Percentiles rank a stretch among this genome's conserved stretches.
phyloP scores from a whole-genome alignment of 805 yeast genomes.

The Saccharomycopsis sp. region DNA sequence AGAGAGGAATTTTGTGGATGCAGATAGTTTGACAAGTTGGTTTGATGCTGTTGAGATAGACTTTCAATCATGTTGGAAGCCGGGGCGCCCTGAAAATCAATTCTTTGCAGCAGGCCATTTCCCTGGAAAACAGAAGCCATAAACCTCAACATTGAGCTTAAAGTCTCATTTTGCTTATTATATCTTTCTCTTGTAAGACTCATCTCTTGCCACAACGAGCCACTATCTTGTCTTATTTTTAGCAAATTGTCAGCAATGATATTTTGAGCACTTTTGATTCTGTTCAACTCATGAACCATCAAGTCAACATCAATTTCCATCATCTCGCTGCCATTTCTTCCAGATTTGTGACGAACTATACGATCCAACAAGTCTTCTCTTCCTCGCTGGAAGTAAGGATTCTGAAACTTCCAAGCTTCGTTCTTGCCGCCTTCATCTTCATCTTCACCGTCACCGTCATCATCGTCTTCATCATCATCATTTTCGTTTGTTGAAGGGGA shows the following conservation, averaged over 20 bases:
- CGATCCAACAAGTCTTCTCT: constrained; percentile 79
- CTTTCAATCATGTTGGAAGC: too few species aligned
- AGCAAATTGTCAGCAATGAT: constrained; percentile 77
- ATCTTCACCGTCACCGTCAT: constrained; percentile 31
- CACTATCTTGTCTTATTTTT: constrained; percentile 79
- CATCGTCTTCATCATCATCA: background rate
- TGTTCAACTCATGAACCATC: constrained; percentile 62
- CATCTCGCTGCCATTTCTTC: constrained; percentile 13
- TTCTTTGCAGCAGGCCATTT: too few species aligned
- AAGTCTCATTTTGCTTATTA: constrained; percentile 74
- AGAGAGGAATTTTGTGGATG: too few species aligned
- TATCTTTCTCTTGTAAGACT: constrained; percentile 75
- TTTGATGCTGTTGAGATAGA: too few species aligned
- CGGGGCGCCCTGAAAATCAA: too few species aligned
- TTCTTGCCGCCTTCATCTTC: constrained; percentile 18
- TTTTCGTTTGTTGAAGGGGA: too few species aligned
- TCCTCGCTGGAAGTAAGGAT: constrained; percentile 67
- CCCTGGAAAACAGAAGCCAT: constrained; percentile 52
- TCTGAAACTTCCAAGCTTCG: constrained; percentile 83
- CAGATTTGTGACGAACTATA: constrained; percentile 54
- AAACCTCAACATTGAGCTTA: constrained; percentile 80
- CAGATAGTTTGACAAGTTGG: too few species aligned
- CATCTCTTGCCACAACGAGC: constrained; percentile 85
- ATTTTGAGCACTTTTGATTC: constrained; percentile 65
- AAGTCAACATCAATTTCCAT: constrained; percentile 37